Base-by-base conservation (phyloP, 768 basidiomycete species). In the Lentinula sp. region DNA sequence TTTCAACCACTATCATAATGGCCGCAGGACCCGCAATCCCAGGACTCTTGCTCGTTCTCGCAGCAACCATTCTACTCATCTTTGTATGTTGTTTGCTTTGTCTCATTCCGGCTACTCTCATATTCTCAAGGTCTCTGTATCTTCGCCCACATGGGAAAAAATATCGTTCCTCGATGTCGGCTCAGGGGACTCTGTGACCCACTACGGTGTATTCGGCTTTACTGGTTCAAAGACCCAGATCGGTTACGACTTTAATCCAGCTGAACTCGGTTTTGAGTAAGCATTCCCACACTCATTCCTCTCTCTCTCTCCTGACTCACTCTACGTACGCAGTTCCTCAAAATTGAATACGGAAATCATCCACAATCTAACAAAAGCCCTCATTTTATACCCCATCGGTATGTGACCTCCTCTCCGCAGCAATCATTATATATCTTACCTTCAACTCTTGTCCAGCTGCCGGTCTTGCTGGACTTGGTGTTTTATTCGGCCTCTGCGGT, bases 341-440 rank as follows among this genome's bases (percentile, higher is more conserved):
- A 72, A 71, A 28, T 68, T 90, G 5, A 82, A 85, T 70, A 80
- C 80, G 9, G 67, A 64, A 6, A 72, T 83, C 43, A 76, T 92
- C 42, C 81, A 85, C 68, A 87, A 87, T 69, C 83, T 94, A 62
- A 93, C 92, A 15, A 81, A 76, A 70, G 77, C 81, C 13, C 79
- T 94, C 60, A 86, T 95, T 65, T 79, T 95, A 28, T 88, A 93
- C 71, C 91, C 92, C 36, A 85, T 95, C 66, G 88, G 87, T 85
- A 65, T 62, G 79, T 71, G 56, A 53, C 35, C 13, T 32, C 20
- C 2, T 20, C 62, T 63, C 39, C 15, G 67, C 15, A 45, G 56
- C 15, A 32, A 36, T 50, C 33, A 45, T 62, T 23, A 16, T 28
- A 43, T 10, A 55, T 16, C 39, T 48, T 12, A 59, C 56, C 51